phyloP scores from a whole-genome alignment of 371 early-diverging fungal species.

The Zopfochytrium polystomum region DNA sequence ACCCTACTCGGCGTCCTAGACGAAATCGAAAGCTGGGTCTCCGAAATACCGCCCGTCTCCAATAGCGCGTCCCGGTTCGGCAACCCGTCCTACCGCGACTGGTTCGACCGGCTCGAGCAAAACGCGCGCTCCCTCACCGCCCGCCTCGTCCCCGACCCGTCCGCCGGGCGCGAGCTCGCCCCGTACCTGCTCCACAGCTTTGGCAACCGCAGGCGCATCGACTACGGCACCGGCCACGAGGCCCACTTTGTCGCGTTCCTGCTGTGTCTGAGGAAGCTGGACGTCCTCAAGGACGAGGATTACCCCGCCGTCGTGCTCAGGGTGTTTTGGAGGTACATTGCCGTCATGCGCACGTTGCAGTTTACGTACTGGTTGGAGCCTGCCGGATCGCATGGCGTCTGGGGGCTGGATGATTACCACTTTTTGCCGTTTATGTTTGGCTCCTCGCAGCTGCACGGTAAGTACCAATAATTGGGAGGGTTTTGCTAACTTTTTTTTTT shows the following conservation, averaged over 20 bases:
- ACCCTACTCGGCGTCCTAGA: no score
- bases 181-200: conserved; percentile 85
- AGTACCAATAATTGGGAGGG: conserved; percentile 33
- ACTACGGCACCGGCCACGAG: conserved; percentile 99
- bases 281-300: conserved; percentile 31
- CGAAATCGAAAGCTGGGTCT: conserved; percentile 67
- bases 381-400: conserved; percentile 99
- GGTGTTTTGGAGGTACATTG: conserved; percentile 92
- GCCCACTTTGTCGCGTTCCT: conserved; percentile 92
- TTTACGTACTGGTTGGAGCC: conserved; percentile 97
- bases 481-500: conserved; percentile 5
- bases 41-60: conserved; percentile 71
- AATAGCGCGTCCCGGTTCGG: conserved; percentile 83
- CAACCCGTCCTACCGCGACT: conserved; percentile 84
- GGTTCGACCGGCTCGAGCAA: conserved; percentile 67
- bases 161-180: conserved; percentile 69
- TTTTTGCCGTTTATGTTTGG: conserved; percentile 98
- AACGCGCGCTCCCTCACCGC: conserved; percentile 37
- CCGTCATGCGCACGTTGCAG: conserved; percentile 87
- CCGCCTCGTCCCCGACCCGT: not conserved
- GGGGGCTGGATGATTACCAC: conserved; percentile 99
- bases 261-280: conserved; percentile 48
- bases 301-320: conserved; percentile 66
- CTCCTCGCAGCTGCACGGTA: conserved; percentile 79
- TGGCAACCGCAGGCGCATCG: conserved; percentile 94